Evolutionary conservation across 225 moss, liverwort and hornwort species (phyloP), one percentile per base, ranked within the genome.

Genomic region (Marchantia paleacea): DNA sequence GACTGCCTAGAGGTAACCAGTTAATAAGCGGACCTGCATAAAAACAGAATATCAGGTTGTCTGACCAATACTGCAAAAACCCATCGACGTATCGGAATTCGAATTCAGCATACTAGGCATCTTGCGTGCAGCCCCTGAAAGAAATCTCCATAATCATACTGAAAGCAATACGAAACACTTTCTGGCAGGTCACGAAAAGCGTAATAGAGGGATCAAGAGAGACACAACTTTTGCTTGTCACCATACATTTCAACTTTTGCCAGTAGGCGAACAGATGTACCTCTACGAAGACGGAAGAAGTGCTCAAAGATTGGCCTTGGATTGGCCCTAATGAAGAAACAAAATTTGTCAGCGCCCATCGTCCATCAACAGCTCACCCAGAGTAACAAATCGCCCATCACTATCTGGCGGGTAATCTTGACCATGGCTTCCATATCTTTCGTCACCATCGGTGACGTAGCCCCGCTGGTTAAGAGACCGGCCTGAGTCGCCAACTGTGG

Each of bases 301-400:
- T 26, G 20, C 18, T 55, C 20, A 2, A 11, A 60, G 2, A 22
- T 12, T 31, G 55, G 12, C 12, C 16, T 30, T 31, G 7, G 16
- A 7, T 11, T 75, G 28, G 54, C 22, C 60, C 22, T 7, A 9
- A 47, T 30, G 39, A 30, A 28, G 6, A 75, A 22, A 20, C 39
- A 9, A 18, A 63, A 49, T 54, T 48, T 68, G 61, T 83, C 79
- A 87, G n/a, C 55, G 50, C 30, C 25, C 15, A 53, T 68, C 52
- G 29, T 80, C 84, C 68, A 87, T 72, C 28, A 87, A 68, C 48
- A 84, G 15, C 26, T 82, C 77, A 69, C 87, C 87, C 2, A 87
- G 77, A 22, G 84, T 84, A 26, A 69, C 72, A 70, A 52, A 80
- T 39, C 80, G 80, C 62, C 15, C 72, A 52, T 80, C 80, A 31